Evolutionary conservation across 768 basidiomycete species (phyloP), one percentile per base, ranked within the genome.

Genomic region (Boletus rex-veris): DNA sequence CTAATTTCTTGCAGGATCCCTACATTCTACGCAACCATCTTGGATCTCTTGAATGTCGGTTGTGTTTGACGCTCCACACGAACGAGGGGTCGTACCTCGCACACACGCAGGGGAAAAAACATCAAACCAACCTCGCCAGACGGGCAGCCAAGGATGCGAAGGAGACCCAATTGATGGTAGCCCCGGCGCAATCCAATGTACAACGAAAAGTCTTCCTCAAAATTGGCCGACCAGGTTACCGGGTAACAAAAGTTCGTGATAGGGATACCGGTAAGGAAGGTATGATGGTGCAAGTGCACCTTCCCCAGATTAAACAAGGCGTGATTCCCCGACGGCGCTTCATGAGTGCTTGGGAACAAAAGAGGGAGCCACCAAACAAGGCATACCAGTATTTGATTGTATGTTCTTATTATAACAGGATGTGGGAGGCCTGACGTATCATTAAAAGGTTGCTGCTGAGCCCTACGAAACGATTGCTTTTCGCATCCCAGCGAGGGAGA

Each of bases 401-500:
- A 64, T 64, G 94, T 82, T 15, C 18, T 48, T 21, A 11, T 31
- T 42, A 7, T 47, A 47, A 35, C 50, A 44, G 42, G 42, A 28
- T 35, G 49, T 40, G 14, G 43, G 48, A 73, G 71, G 36, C 0
- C 76, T 59, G 69, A 78, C 39, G 30, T 31, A 2, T 28, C 52
- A 54, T 51, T 50, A 45, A 59, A 56, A 98, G 96, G 92, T 98
- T 55, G 97, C 96, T 16, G 94, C 97, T n/a, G 97, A 98, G 64
- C 95, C 96, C 6, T 99, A 98, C 67, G 97, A 99, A 73, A 98
- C 95, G 4, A 93, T 99, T 61, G 92, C 94, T n/a, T 98, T 98
- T 79, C 91, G 95, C 16, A 93, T 99, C 65, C 97, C 96, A 43
- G 90, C 97, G 24, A 84, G 92, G 47, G 95, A 98, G 73, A 95